These are phyloP conservation scores for Solanum hybrid DNA, from an alignment of 305 asterid species.

Conservation along the genomic window DNA sequence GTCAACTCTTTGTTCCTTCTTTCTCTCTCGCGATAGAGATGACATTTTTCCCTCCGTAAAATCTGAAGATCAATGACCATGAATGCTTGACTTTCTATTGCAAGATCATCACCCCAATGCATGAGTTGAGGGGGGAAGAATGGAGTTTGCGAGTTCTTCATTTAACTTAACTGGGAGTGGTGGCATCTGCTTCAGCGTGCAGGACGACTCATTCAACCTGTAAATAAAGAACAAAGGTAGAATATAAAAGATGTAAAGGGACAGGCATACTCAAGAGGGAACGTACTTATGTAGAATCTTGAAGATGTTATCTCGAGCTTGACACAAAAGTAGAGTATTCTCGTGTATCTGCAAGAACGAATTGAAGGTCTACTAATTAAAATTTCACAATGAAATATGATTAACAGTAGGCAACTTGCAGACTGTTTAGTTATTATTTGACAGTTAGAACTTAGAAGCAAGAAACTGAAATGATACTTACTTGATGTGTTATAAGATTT, in stretches of 20 bases:
- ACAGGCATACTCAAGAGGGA: not conserved
- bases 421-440: not conserved
- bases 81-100: not conserved
- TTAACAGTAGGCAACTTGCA: not conserved
- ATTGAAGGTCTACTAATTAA: too few species aligned
- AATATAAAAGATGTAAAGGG: not conserved
- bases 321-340: conserved; percentile 59
- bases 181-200: conserved; percentile 27
- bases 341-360: conserved; percentile 48
- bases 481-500: conserved; percentile 56
- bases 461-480: conserved; percentile 14
- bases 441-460: not conserved
- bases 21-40: not conserved
- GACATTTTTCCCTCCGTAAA: not conserved
- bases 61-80: not conserved
- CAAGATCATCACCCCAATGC: not conserved
- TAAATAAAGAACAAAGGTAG: not conserved
- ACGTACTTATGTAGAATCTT: conserved; percentile 55
- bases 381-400: not conserved
- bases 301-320: conserved; percentile 73
- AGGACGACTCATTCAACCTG: conserved; percentile 23
- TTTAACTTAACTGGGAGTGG: conserved; percentile 28
- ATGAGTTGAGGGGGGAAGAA: conserved; percentile 17
- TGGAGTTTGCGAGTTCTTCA: conserved; percentile 20
- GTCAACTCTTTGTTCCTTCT: not conserved